Percentiles rank a stretch among this genome's conserved stretches.
These are phyloP conservation scores for Eutrema heterophyllum DNA, from an alignment of 345 rosid genomes.

Conservation along the genomic window DNA sequence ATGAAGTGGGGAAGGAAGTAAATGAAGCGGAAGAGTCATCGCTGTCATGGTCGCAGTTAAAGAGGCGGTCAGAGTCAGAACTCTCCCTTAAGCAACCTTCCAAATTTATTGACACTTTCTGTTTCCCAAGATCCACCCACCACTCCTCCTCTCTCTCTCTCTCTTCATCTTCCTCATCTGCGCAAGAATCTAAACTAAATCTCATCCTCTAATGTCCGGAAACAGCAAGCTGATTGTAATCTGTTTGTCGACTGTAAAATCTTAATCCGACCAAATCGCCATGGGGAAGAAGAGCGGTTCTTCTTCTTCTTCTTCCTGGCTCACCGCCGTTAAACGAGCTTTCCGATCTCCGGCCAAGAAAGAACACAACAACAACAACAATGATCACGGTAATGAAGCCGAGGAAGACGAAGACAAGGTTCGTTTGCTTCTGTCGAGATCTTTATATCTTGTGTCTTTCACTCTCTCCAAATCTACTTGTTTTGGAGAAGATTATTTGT, in stretches of 20 bases:
- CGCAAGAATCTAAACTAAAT: too few relatives aligned
- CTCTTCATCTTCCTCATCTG: too few relatives aligned
- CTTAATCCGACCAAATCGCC: not conserved
- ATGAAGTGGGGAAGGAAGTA: conserved; percentile 15
- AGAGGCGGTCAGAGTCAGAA: too few relatives aligned
- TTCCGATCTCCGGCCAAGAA: conserved; percentile 74
- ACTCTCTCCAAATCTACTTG: not conserved
- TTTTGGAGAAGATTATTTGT: not conserved
- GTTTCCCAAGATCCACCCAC: too few relatives aligned
- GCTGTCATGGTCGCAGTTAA: too few relatives aligned
- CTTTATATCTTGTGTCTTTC: not conserved
- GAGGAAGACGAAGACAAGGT: conserved; percentile 79
- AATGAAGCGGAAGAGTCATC: conserved; percentile 31
- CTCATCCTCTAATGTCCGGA: too few relatives aligned
- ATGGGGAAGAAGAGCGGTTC: conserved; percentile 72
- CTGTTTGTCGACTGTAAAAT: too few relatives aligned
- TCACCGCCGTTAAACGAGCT: conserved; percentile 80
- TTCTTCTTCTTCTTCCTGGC: conserved; percentile 78
- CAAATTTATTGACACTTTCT: too few relatives aligned
- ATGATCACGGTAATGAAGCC: conserved; percentile 29
- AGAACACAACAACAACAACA: conserved; percentile 33
- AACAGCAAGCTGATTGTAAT: too few relatives aligned
- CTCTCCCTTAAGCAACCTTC: too few relatives aligned
- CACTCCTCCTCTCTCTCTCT: too few relatives aligned
- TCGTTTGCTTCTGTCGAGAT: not conserved